Base-by-base conservation (phyloP, 306 rosid species). In the Phaseolus lunatus region DNA sequence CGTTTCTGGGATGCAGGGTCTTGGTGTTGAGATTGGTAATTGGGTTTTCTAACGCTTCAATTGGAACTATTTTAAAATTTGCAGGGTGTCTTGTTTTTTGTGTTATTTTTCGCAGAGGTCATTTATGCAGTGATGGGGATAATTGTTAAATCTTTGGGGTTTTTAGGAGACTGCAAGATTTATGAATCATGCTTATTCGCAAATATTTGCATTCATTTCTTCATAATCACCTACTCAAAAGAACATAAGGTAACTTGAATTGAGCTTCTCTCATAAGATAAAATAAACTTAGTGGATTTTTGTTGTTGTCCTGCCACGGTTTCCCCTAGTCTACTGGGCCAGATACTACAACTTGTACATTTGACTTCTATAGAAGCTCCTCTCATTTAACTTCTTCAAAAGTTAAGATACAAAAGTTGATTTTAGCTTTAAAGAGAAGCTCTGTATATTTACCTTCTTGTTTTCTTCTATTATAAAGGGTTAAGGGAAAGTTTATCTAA, bases 11-110 rank as follows among this genome's bases (percentile, higher is more conserved):
- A 72, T 95, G 87, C 93, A 80, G 78, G 98, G 98, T 22, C 96
- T 95, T 58, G 98, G 98, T 49, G 96, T 90, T 14, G 98, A 95
- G 89, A 95, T 95, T 77, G 98, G 98, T 95, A 87, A 77, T 79
- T 62, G 9, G 44, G 11, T 19, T 37, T 47, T 71, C 3, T 5
- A 31, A 9, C 47, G 9, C 12, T 13, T 19, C 9, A 53, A 43
- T 47, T 78, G 65, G 48, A 11, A 19, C 1, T 81, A 43, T 45
- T 82, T 70, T 57, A 4, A 52, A 33, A 7, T 50, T 52, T 10
- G 31, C 47, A 7, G 71, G 33, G 33, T 75, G 70, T 2, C n/a
- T 68, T 0, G 14, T 57, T 71, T 69, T 67, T 16, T 18, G 7
- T 6, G 1, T 15, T 65, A 3, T 44, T 77, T 61, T 49, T 41